Percentiles rank a stretch among this genome's conserved stretches.
Evolutionary conservation across 805 yeast species (phyloP).

Genomic region (Lachancea sp.): DNA sequence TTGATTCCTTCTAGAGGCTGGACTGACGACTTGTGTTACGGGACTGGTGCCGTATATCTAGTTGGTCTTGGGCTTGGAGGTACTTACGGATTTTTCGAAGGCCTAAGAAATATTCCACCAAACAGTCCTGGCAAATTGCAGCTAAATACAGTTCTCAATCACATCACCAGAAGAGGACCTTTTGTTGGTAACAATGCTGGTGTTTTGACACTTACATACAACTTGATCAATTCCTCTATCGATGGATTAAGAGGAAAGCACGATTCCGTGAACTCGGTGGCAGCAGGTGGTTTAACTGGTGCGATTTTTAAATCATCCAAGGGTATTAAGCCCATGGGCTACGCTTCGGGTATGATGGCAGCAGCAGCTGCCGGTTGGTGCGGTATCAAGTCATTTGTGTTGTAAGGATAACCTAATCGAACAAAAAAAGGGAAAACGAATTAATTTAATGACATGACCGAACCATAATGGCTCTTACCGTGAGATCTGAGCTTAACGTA

Average conservation of each 20-base stretch:
- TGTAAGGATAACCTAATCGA: too few relatives aligned
- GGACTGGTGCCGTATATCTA: conserved; percentile 91
- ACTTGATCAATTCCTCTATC: conserved; percentile 70
- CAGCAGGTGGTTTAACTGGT: conserved; percentile 88
- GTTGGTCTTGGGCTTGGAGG: conserved; percentile 88
- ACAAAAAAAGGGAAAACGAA: too few relatives aligned
- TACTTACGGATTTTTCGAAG: conserved; percentile 79
- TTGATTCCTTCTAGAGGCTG: conserved; percentile 94
- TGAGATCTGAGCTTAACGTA: conserved; percentile 1
- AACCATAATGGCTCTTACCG: background rate
- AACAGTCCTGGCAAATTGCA: conserved; percentile 73
- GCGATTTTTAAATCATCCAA: conserved; percentile 81
- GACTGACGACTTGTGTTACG: conserved; percentile 96
- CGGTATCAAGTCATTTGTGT: conserved; percentile 50
- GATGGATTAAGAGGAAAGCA: conserved; percentile 83
- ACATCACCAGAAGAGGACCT: conserved; percentile 93
- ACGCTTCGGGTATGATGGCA: conserved; percentile 79
- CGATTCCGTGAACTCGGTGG: conserved; percentile 76
- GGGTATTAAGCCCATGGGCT: conserved; percentile 83
- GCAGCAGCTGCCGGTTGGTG: conserved; percentile 91
- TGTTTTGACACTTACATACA: conserved; percentile 84
- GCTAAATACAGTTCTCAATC: conserved; percentile 84
- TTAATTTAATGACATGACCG: conserved; percentile 1
- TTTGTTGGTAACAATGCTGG: conserved; percentile 93
- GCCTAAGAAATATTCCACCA: conserved; percentile 69